Base-by-base conservation (phyloP, 2,329 filamentous ascomycete genomes). In the Fusarium coffeatum region DNA sequence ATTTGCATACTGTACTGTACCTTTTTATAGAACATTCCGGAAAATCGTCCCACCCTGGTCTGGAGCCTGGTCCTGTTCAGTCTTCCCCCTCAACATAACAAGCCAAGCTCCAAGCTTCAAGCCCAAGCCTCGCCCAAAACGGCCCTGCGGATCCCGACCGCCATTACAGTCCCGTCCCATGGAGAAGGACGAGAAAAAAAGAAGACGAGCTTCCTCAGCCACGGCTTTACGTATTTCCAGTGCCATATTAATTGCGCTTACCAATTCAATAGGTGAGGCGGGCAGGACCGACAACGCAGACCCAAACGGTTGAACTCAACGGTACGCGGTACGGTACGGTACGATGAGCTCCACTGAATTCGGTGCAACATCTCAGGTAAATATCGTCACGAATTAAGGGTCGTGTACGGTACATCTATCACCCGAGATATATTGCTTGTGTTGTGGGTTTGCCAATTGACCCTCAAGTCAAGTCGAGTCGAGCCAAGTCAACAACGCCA, bases 11-110 rank as follows among this genome's bases (percentile, higher is more conserved):
- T 53, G 59, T 59, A 46, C 68, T 53, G 59, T 59, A 46, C 68
- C 68, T 64, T 71, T 66, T 71, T 69, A 68, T 65, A 71, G 68
- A 71, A 71, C 48, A 58, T 71, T 71, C 64, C 68, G 68, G 68
- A 68, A 70, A 71, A 71, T 61, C 59, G 59, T 61, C 59, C 59
- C 48, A 65, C 55, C 68, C 68, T 47, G 25, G 59, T 55, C 41
- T 25, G 42, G 53, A 55, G 43, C 37, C 51, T 63, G 47, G 47
- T 60, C 42, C 30, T 46, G 25, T 23, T 43, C 28, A 30, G 28
- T 30, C 28, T 30, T 30, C 40, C 41, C 34, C 49, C 37, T 37
- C 56, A 37, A 37, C 34, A 12, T 3, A n/a, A n/a, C 34, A 37
- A 37, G 34, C 34, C 34, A 37, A 37, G 34, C 34, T 37, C 8